A percentile compares a stretch with the other conserved stretches of the same genome.
These are phyloP conservation scores for Caryopteris hybrid DNA, from an alignment of 305 asterid species.

Conservation along the genomic window DNA sequence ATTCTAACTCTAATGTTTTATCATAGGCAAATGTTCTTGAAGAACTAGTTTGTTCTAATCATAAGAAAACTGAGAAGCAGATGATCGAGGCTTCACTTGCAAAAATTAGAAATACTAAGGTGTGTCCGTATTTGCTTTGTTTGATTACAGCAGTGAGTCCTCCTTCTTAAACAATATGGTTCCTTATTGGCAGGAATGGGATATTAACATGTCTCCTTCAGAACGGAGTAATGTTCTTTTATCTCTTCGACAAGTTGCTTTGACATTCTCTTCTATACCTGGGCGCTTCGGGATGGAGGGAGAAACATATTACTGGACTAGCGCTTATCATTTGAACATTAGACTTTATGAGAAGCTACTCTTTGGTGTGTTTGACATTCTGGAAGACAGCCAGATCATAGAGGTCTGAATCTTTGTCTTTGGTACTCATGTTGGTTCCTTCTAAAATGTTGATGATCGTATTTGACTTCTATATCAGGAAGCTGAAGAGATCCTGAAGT, in stretches of 20 bases:
- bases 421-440: conserved; percentile 2
- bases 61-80: conserved; percentile 47
- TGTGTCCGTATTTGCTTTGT: conserved; percentile 26
- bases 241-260: conserved; percentile 60
- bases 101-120: conserved; percentile 73
- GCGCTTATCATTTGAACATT: conserved; percentile 73
- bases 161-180: conserved; percentile 15
- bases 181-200: conserved; percentile 72
- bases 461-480: conserved; percentile 51
- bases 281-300: conserved; percentile 73
- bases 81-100: conserved; percentile 47
- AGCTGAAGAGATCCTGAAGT: conserved; percentile 73
- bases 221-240: conserved; percentile 64
- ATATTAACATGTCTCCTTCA: conserved; percentile 69
- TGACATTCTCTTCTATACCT: conserved; percentile 60
- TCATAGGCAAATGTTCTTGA: conserved; percentile 79
- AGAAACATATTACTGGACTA: conserved; percentile 85
- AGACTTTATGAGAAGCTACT: conserved; percentile 89
- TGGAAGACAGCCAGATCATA: conserved; percentile 85
- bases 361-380: conserved; percentile 78
- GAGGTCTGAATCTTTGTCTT: conserved; percentile 51
- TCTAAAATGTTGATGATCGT: conserved; percentile 9
- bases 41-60: conserved; percentile 61
- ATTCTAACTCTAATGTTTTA: conserved; percentile 23
- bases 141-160: conserved; percentile 14